Evolutionary conservation across 1,284 basidiomycete genomes (phyloP).

Genomic region (Malassezia sympodialis): DNA sequence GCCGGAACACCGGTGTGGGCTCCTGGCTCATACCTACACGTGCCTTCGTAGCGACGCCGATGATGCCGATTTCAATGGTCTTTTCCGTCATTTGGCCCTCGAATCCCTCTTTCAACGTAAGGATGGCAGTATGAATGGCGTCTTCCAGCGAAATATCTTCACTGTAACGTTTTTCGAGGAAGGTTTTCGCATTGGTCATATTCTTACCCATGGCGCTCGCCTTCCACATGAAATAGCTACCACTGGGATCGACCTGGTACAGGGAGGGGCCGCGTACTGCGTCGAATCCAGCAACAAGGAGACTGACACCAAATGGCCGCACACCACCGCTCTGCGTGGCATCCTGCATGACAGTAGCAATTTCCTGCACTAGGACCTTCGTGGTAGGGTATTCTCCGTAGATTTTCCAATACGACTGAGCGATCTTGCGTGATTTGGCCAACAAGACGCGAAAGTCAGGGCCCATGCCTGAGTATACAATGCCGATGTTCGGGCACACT

Average conservation of each 20-base stretch:
- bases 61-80: conserved; percentile 95
- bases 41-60: conserved; percentile 51
- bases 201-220: conserved; percentile 99
- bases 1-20: conserved; percentile 35
- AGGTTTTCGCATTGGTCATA: conserved; percentile 98
- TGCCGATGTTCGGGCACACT: conserved; percentile 96
- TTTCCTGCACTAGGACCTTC: conserved; percentile 87
- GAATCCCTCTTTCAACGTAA: conserved; percentile 97
- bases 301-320: conserved; percentile 89
- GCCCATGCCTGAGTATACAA: conserved; percentile 94
- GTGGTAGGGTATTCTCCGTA: conserved; percentile 99
- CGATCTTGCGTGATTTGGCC: conserved; percentile 86
- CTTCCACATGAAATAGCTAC: conserved; percentile 92
- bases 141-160: conserved; percentile 98
- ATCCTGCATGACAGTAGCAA: conserved; percentile 96
- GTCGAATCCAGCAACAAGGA: conserved; percentile 95
- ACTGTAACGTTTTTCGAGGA: conserved; percentile 94
- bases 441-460: conserved; percentile 94
- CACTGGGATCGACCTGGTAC: conserved; percentile 97
- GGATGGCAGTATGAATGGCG: conserved; percentile 95
- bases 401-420: conserved; percentile 97
- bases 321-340: conserved; percentile 98
- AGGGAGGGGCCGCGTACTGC: conserved; percentile 77
- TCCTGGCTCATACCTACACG: conserved; percentile 23
- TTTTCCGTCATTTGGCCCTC: conserved; percentile 99